phyloP scores from a whole-genome alignment of 1,139 yeast species.

The Geotrichum bryndzae region DNA sequence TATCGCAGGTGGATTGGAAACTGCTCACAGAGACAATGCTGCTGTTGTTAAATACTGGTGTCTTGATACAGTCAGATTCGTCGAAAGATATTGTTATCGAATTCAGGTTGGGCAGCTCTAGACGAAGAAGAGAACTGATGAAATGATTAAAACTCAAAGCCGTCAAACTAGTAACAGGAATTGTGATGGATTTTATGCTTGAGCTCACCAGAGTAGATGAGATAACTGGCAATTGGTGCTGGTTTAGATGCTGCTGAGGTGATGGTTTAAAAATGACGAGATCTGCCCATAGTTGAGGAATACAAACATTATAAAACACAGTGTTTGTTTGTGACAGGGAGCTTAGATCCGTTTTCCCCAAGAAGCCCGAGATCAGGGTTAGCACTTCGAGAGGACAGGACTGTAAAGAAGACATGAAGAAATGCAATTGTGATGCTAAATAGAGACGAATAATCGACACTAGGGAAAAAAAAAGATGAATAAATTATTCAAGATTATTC shows the following conservation, averaged over 20 bases:
- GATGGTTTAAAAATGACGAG: not conserved
- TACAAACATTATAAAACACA: not conserved
- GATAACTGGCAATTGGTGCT: not conserved
- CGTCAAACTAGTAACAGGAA: not conserved
- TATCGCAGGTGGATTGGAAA: not conserved
- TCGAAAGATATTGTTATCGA: not conserved
- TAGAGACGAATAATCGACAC: not conserved
- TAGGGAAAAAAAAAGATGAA: not conserved
- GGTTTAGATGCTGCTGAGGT: not conserved
- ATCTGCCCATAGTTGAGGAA: not conserved
- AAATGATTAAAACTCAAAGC: not conserved
- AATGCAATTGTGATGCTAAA: not conserved
- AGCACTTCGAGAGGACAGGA: not conserved
- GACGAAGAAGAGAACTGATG: not conserved
- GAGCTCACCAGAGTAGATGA: not conserved
- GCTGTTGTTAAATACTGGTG: not conserved
- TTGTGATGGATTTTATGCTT: not conserved
- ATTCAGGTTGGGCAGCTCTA: not conserved
- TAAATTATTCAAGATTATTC: not conserved
- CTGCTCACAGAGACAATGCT: not conserved
- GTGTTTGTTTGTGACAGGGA: not conserved
- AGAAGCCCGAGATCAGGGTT: not conserved
- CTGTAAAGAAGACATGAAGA: not conserved
- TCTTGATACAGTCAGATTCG: not conserved
- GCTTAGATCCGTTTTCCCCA: not conserved